A percentile compares a stretch with the other conserved stretches of the same genome.
Conservation (phyloP, 768 basidiomycete genomes). For the Lactarius akahatsu region DNA sequence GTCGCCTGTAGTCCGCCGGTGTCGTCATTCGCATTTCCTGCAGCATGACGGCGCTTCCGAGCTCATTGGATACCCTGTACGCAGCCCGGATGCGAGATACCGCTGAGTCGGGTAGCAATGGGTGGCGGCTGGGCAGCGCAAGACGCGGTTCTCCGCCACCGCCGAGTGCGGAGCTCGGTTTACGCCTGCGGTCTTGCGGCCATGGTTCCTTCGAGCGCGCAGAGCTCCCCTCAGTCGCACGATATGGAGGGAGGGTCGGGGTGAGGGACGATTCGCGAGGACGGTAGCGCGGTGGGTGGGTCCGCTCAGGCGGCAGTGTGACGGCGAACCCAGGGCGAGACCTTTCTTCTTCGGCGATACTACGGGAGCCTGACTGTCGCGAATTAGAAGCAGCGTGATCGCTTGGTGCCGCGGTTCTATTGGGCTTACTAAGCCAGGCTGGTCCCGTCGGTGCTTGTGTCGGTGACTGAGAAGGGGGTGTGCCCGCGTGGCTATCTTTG, state of each 20-base stretch:
- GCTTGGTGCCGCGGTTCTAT: background rate
- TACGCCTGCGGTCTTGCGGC: slow-evolving; percentile 3
- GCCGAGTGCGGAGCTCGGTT: background rate
- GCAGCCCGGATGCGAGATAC: slow-evolving; percentile 19
- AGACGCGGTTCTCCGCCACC: background rate
- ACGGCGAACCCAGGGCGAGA: background rate
- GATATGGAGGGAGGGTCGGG: slow-evolving; percentile 11
- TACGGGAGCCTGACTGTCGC: background rate
- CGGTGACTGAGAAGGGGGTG: background rate
- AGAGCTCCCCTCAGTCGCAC: background rate
- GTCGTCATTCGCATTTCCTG: slow-evolving; percentile 17
- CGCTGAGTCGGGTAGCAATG: slow-evolving; percentile 8
- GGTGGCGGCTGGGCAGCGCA: background rate
- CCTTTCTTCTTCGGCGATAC: slow-evolving; percentile 1
- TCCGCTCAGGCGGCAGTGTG: background rate
- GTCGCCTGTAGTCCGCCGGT: background rate
- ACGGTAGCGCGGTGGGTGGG: slow-evolving; percentile 3
- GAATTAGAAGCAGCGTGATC: background rate
- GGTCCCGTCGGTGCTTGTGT: slow-evolving; percentile 4
- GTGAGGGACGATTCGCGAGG: background rate
- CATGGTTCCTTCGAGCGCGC: background rate
- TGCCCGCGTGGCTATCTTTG: background rate
- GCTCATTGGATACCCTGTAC: slow-evolving; percentile 17
- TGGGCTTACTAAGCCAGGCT: background rate
- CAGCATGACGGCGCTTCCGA: slow-evolving; percentile 15